These are phyloP conservation scores for Mesembryanthemum crystallinum DNA, from an alignment of 148 eudicot genomes.

Conservation along the genomic window DNA sequence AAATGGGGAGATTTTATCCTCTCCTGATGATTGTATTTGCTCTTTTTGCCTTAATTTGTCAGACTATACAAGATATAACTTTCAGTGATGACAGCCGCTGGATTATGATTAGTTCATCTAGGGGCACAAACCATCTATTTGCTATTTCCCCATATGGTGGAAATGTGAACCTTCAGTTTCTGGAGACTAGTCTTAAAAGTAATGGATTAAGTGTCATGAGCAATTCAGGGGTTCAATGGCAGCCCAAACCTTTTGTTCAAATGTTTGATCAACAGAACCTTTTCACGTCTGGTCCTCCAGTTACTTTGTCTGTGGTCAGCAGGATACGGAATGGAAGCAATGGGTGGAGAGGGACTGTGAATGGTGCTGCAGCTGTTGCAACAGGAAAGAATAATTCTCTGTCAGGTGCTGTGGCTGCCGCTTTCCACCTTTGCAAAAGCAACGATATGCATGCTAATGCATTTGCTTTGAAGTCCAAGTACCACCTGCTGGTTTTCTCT, in stretches of 20 bases:
- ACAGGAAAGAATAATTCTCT: slow-evolving; percentile 44
- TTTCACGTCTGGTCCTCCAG: slow-evolving; percentile 47
- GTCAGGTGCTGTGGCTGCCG: slow-evolving; percentile 58
- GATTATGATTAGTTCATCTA: slow-evolving; percentile 75
- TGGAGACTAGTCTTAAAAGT: slow-evolving; percentile 33
- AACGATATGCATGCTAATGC: slow-evolving; percentile 21
- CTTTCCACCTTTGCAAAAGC: slow-evolving; percentile 51
- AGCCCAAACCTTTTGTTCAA: slow-evolving; percentile 36
- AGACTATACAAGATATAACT: slow-evolving; percentile 86
- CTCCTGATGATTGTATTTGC: slow-evolving; percentile 4
- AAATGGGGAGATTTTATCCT: background rate
- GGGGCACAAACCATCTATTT: slow-evolving; percentile 82
- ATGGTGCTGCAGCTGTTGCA: slow-evolving; percentile 69
- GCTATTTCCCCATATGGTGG: slow-evolving; percentile 80
- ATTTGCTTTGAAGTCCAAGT: slow-evolving; percentile 30
- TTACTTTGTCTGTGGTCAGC: slow-evolving; percentile 59
- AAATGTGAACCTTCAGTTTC: slow-evolving; percentile 36
- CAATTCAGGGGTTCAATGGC: slow-evolving; percentile 31
- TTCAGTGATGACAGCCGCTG: slow-evolving; percentile 78
- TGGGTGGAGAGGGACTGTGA: slow-evolving; percentile 67
- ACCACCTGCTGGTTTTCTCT: slow-evolving; percentile 64
- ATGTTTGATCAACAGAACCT: slow-evolving; percentile 33
- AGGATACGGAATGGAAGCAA: slow-evolving; percentile 65
- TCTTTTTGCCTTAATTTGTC: slow-evolving; percentile 19
- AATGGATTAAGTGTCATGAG: slow-evolving; percentile 26